These are phyloP conservation scores for Echeveria elegans DNA, from an alignment of 164 flowering plant species.

Conservation along the genomic window DNA sequence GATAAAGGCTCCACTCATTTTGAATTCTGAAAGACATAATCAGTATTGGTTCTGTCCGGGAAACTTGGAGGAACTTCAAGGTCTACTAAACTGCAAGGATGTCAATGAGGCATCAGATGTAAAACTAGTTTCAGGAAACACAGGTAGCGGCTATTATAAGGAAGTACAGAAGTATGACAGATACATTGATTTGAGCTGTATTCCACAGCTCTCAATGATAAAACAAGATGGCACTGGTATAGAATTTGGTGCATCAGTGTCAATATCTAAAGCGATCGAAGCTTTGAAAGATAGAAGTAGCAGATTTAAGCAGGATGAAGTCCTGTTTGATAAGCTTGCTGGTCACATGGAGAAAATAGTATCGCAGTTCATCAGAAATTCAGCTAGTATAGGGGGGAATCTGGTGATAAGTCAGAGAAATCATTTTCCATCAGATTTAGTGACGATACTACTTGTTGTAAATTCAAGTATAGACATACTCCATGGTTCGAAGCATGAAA, in stretches of 20 bases:
- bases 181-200: constrained; percentile 58
- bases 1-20: neutral
- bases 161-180: constrained; percentile 34
- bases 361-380: constrained; percentile 58
- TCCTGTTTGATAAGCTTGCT: constrained; percentile 53
- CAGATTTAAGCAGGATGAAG: constrained; percentile 11
- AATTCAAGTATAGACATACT: constrained; percentile 41
- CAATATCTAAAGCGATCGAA: constrained; percentile 57
- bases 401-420: constrained; percentile 77
- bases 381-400: constrained; percentile 89
- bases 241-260: constrained; percentile 72
- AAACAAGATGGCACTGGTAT: constrained; percentile 40
- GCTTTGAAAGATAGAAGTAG: constrained; percentile 26
- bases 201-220: constrained; percentile 62
- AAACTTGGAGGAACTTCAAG: constrained; percentile 42
- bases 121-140: constrained; percentile 71
- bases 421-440: constrained; percentile 77
- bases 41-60: constrained; percentile 49
- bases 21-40: neutral
- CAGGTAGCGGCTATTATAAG: constrained; percentile 70
- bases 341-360: constrained; percentile 79
- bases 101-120: constrained; percentile 11
- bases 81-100: constrained; percentile 19
- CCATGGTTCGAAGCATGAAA: constrained; percentile 22
- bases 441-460: constrained; percentile 68